Percentiles rank a stretch among this genome's conserved stretches.
Conservation (phyloP, 2,329 filamentous ascomycete genomes). For the Fusarium sp. region DNA sequence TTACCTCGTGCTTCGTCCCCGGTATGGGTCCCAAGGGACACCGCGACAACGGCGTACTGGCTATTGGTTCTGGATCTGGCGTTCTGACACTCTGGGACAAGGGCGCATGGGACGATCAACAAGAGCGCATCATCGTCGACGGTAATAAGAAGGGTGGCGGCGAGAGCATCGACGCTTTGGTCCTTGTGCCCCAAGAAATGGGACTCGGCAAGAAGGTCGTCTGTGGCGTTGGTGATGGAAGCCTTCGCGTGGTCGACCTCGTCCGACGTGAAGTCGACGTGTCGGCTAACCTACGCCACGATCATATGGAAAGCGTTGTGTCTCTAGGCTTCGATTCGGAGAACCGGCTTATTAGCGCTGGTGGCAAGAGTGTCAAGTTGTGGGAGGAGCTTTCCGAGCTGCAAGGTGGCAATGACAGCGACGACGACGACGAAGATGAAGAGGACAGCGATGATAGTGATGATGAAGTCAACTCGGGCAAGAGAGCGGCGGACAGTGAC, state of each 20-base stretch:
- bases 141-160: conserved; percentile 66
- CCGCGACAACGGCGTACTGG: conserved; percentile 78
- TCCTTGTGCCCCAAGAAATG: conserved; percentile 76
- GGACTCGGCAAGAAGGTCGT: conserved; percentile 80
- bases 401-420: conserved; percentile 58
- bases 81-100: conserved; percentile 94
- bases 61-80: conserved; percentile 81
- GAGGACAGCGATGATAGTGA: conserved; percentile 59
- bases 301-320: conserved; percentile 88
- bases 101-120: conserved; percentile 94
- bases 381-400: conserved; percentile 84
- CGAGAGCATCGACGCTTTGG: conserved; percentile 85
- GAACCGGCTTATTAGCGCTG: conserved; percentile 89
- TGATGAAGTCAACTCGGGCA: conserved; percentile 58
- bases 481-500: conserved; percentile 62
- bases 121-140: conserved; percentile 86
- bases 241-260: conserved; percentile 81
- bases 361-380: conserved; percentile 87
- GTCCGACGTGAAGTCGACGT: conserved; percentile 78
- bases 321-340: conserved; percentile 86
- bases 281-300: conserved; percentile 74
- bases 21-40: conserved; percentile 77
- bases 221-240: conserved; percentile 85
- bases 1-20: conserved; percentile 83
- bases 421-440: conserved; percentile 61